These are phyloP conservation scores for Nyssa sinensis DNA, from an alignment of 148 eudicot species.

Conservation along the genomic window DNA sequence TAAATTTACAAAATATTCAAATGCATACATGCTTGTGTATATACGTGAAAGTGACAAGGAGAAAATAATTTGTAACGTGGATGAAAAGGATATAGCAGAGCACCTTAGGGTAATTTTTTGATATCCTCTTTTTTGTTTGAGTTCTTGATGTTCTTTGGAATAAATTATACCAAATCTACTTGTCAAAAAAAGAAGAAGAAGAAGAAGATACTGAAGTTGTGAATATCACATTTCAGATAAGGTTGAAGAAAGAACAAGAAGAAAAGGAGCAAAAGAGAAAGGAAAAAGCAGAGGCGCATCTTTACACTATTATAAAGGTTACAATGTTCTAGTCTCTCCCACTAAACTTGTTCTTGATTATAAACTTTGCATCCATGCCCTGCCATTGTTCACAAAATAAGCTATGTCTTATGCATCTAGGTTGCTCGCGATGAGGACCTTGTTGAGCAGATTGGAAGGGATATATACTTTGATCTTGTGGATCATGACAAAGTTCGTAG, in stretches of 20 bases:
- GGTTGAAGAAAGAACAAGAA: constrained; percentile 90
- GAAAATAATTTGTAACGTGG: constrained; percentile 86
- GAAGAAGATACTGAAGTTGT: constrained; percentile 50
- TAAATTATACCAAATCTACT: not conserved
- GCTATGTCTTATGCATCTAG: constrained; percentile 34
- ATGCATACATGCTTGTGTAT: constrained; percentile 98
- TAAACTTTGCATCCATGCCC: not conserved
- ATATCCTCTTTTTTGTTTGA: constrained; percentile 7
- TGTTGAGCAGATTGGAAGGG: constrained; percentile 78
- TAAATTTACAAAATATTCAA: constrained; percentile 92
- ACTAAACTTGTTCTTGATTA: constrained; percentile 1
- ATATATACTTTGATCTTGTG: constrained; percentile 90
- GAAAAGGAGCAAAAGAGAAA: constrained; percentile 86
- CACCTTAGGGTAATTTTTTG: constrained; percentile 73
- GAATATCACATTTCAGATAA: constrained; percentile 36
- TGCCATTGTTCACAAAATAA: constrained; percentile 13
- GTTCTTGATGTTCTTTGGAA: constrained; percentile 10
- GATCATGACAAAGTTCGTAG: constrained; percentile 89
- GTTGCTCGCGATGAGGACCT: constrained; percentile 95
- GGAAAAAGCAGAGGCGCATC: constrained; percentile 94
- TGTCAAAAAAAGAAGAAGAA: constrained; percentile 73
- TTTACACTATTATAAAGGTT: constrained; percentile 96
- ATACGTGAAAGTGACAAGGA: constrained; percentile 97
- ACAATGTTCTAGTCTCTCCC: not conserved
- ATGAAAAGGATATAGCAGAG: constrained; percentile 93